Conservation (phyloP, 2,329 filamentous ascomycete species). For the Fusarium caatingaense region DNA sequence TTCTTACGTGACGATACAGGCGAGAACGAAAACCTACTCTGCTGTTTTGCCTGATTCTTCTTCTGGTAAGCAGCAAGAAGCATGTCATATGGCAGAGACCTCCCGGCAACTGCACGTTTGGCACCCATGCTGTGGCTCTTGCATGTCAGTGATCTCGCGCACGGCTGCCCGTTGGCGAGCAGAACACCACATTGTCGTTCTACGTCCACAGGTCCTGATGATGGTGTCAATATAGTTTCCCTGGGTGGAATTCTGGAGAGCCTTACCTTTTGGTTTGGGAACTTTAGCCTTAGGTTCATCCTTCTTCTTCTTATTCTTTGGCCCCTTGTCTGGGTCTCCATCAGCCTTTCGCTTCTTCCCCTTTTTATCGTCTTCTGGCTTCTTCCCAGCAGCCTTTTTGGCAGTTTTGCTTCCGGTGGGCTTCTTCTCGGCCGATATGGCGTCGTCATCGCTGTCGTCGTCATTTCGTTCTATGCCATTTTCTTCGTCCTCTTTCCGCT, state of each 20-base stretch:
- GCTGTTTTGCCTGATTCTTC: slow-evolving; percentile 98
- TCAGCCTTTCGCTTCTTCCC: slow-evolving; percentile 85
- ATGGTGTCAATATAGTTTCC: slow-evolving; percentile 26
- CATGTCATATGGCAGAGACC: slow-evolving; percentile 93
- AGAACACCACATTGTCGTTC: slow-evolving; percentile 93
- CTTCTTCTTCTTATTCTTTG: slow-evolving; percentile 94
- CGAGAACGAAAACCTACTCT: slow-evolving; percentile 71
- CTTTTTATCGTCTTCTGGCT: slow-evolving; percentile 73
- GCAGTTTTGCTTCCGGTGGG: slow-evolving; percentile 55
- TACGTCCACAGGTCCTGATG: slow-evolving; percentile 83
- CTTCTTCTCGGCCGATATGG: slow-evolving; percentile 57
- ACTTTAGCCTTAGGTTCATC: slow-evolving; percentile 87
- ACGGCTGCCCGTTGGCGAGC: slow-evolving; percentile 85
- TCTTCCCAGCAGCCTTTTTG: slow-evolving; percentile 76
- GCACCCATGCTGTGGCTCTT: slow-evolving; percentile 97
- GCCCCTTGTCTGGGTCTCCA: slow-evolving; percentile 80
- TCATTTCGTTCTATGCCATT: slow-evolving; percentile 62
- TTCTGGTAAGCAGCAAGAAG: slow-evolving; percentile 89
- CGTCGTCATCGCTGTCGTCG: slow-evolving; percentile 60
- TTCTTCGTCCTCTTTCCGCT: slow-evolving; percentile 62
- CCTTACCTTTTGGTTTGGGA: slow-evolving; percentile 81
- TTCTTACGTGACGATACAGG: not conserved
- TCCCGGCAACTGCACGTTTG: slow-evolving; percentile 86
- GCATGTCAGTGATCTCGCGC: slow-evolving; percentile 89
- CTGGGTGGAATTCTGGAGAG: not conserved